These are phyloP conservation scores for Graphilbum fragrans DNA, from an alignment of 2,329 filamentous ascomycete genomes.

Conservation along the genomic window DNA sequence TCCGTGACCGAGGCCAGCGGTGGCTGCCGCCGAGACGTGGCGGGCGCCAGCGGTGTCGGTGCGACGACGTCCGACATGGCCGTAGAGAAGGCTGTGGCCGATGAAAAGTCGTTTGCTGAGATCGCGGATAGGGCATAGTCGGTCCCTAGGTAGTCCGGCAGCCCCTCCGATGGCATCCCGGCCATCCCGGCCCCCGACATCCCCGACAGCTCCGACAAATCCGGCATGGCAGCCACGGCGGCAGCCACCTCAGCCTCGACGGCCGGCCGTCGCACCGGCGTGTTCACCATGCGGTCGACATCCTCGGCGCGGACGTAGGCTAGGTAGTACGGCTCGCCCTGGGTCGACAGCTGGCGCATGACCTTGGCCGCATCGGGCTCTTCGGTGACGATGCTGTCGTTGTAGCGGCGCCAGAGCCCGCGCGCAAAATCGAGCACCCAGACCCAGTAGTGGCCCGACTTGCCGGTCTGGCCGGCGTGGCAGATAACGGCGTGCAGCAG, in stretches of 20 bases:
- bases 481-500: constrained; percentile 86
- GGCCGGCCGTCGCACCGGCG: constrained; percentile 9
- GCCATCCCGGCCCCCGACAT: not conserved
- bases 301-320: constrained; percentile 20
- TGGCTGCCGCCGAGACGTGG: not conserved
- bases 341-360: constrained; percentile 53
- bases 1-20: not conserved
- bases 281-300: constrained; percentile 15
- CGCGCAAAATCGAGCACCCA: constrained; percentile 85
- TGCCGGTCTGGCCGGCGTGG: constrained; percentile 57
- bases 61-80: not conserved
- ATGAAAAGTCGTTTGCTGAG: too few relatives aligned
- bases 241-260: not conserved
- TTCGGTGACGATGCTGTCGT: constrained; percentile 71
- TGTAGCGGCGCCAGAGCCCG: constrained; percentile 83
- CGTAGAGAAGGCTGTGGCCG: not conserved
- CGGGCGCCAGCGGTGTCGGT: not conserved
- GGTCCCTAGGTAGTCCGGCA: not conserved
- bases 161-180: not conserved
- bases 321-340: constrained; percentile 51
- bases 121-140: too few relatives aligned
- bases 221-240: not conserved
- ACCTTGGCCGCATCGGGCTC: constrained; percentile 54
- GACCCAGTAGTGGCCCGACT: constrained; percentile 88
- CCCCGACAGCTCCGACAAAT: not conserved